phyloP scores from a whole-genome alignment of 257 asterid species.

The Penstemon newberryi region DNA sequence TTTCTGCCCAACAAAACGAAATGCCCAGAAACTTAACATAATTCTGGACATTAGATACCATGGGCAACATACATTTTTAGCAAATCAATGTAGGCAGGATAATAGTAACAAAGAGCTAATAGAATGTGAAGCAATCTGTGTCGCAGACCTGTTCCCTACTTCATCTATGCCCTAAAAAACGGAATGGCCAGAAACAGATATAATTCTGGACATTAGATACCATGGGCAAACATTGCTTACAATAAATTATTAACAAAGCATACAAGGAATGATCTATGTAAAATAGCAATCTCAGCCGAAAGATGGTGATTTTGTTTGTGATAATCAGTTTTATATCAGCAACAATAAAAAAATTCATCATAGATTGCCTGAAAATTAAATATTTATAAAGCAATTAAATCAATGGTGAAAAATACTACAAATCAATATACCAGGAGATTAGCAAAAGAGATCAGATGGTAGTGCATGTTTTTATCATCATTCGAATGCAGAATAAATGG shows the following conservation, averaged over 20 bases:
- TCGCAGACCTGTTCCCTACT: conserved; percentile 55
- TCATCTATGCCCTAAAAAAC: conserved; percentile 55
- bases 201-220: conserved; percentile 51
- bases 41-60: conserved; percentile 56
- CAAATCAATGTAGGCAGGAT: conserved; percentile 38
- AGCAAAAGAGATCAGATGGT: conserved; percentile 77
- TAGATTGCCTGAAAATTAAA: conserved; percentile 32
- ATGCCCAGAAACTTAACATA: conserved; percentile 40
- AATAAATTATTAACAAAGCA: background rate
- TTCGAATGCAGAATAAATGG: conserved; percentile 56
- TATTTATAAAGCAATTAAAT: background rate
- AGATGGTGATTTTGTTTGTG: conserved; percentile 61
- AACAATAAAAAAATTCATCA: conserved; percentile 32
- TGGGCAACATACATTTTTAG: conserved; percentile 31
- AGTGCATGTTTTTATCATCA: conserved; percentile 77
- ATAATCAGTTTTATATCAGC: conserved; percentile 49
- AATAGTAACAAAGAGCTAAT: conserved; percentile 50
- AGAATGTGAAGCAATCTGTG: conserved; percentile 43
- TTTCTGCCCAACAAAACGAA: conserved; percentile 60
- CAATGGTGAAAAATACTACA: background rate
- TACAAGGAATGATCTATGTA: background rate
- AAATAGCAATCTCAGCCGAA: conserved; percentile 75
- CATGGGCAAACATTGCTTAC: conserved; percentile 36
- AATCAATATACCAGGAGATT: background rate
- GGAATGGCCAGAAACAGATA: conserved; percentile 46